These are phyloP conservation scores for Blepharisma undulans DNA, from an alignment of 169 alveolate genomes.

Conservation along the genomic window DNA sequence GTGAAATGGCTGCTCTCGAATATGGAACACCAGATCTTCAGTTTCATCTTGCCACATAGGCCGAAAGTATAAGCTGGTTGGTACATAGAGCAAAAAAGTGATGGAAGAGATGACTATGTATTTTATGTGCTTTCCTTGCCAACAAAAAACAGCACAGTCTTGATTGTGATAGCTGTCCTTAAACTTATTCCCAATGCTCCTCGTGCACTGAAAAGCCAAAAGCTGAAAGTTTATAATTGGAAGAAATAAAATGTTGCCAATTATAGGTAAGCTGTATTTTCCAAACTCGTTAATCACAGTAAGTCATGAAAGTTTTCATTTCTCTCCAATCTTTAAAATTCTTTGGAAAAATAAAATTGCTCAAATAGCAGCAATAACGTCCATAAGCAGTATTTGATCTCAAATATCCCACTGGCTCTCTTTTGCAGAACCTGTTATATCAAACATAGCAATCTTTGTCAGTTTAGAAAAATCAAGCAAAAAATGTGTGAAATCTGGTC, in stretches of 20 bases:
- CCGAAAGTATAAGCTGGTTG: neutral
- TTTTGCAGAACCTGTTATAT: neutral
- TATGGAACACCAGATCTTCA: slow-evolving; percentile 7
- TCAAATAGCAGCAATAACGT: neutral
- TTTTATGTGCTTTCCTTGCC: neutral
- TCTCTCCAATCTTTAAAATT: neutral
- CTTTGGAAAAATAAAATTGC: neutral
- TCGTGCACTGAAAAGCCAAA: neutral
- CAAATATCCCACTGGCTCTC: neutral
- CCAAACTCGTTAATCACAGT: neutral
- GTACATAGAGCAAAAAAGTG: neutral
- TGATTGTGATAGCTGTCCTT: neutral
- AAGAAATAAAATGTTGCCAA: slow-evolving; percentile 18
- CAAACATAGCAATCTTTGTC: slow-evolving; percentile 25
- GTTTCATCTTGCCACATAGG: slow-evolving; percentile 21
- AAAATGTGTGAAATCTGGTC: neutral
- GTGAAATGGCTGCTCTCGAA: slow-evolving; percentile 14
- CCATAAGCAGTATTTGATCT: neutral
- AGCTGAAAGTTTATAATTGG: slow-evolving; percentile 3
- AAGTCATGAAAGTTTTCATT: neutral
- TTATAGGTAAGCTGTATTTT: neutral
- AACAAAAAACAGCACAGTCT: slow-evolving; percentile 8
- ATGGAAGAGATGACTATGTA: neutral
- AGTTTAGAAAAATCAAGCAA: neutral
- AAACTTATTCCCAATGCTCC: neutral